phyloP scores from a whole-genome alignment of 768 basidiomycete species.

The Psilocybe cyanescens region DNA sequence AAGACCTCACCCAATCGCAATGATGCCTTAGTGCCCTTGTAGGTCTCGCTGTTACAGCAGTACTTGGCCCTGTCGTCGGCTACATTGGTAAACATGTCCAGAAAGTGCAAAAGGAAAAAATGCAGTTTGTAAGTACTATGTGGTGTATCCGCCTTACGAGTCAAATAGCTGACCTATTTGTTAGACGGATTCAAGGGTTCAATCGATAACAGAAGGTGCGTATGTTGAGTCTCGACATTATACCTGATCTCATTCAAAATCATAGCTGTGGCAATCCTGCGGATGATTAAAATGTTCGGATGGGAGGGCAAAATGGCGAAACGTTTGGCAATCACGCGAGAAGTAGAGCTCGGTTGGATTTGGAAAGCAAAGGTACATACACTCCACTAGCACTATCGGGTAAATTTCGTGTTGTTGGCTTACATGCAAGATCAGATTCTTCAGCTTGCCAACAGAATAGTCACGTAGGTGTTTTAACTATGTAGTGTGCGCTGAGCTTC shows the following conservation, averaged over 20 bases:
- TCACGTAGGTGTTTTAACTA: slow-evolving; percentile 5
- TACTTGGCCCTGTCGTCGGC: slow-evolving; percentile 61
- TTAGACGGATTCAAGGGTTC: slow-evolving; percentile 58
- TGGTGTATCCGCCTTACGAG: not conserved
- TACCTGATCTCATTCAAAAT: not conserved
- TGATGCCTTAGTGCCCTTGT: slow-evolving; percentile 48
- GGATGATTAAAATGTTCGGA: slow-evolving; percentile 76
- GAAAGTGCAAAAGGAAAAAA: slow-evolving; percentile 48
- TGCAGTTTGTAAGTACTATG: slow-evolving; percentile 43
- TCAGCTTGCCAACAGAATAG: slow-evolving; percentile 5
- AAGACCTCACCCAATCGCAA: too few species aligned
- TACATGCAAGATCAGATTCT: slow-evolving; percentile 38
- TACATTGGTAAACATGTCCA: slow-evolving; percentile 53
- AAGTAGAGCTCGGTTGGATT: slow-evolving; percentile 60
- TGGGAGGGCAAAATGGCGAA: slow-evolving; percentile 62
- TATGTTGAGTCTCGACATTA: not conserved
- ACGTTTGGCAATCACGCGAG: slow-evolving; percentile 57
- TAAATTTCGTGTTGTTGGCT: not conserved
- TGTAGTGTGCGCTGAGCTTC: not conserved
- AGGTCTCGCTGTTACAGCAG: slow-evolving; percentile 54
- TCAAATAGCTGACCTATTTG: not conserved
- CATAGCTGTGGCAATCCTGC: slow-evolving; percentile 52
- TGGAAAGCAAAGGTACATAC: slow-evolving; percentile 49
- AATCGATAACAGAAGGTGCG: slow-evolving; percentile 61
- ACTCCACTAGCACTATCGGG: too few species aligned